Percentiles rank a stretch among this genome's conserved stretches.
Conservation (phyloP, 2,329 filamentous ascomycete species). For the Aureobasidium uvarum region DNA sequence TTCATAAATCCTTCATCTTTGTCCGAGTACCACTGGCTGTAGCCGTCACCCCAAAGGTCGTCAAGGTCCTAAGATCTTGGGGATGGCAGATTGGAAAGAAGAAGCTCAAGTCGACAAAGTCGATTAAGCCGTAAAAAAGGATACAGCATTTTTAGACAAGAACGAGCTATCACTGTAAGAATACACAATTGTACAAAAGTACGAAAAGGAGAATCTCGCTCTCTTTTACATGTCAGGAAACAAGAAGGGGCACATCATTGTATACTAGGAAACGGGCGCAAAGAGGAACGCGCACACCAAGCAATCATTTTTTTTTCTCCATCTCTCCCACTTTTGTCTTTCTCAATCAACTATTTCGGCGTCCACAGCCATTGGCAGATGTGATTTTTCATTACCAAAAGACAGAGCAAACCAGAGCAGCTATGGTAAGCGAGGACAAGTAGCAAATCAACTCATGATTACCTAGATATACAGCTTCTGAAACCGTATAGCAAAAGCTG, state of each 20-base stretch:
- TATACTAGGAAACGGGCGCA: not conserved
- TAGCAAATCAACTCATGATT: too few relatives aligned
- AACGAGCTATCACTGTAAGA: conserved; percentile 4
- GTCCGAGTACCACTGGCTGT: conserved; percentile 89
- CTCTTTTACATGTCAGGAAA: not conserved
- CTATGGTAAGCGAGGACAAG: too few relatives aligned
- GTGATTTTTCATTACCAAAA: too few relatives aligned
- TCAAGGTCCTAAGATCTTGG: conserved; percentile 81
- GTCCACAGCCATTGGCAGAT: not conserved
- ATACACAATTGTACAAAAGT: conserved; percentile 15
- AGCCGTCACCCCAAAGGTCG: conserved; percentile 89
- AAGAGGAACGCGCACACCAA: not conserved
- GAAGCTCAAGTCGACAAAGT: conserved; percentile 41
- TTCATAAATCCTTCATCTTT: conserved; percentile 98
- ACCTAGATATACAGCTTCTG: too few relatives aligned
- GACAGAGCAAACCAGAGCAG: too few relatives aligned
- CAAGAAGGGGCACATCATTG: not conserved
- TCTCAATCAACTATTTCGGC: not conserved
- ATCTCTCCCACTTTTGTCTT: not conserved
- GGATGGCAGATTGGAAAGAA: conserved; percentile 93
- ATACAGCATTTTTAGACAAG: not conserved
- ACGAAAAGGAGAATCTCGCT: not conserved
- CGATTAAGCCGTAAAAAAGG: conserved; percentile 2
- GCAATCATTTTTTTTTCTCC: not conserved
- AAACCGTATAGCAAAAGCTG: too few relatives aligned